These are phyloP conservation scores for Curvularia hawaiiensis DNA, from an alignment of 2,329 filamentous ascomycete genomes.

Conservation along the genomic window DNA sequence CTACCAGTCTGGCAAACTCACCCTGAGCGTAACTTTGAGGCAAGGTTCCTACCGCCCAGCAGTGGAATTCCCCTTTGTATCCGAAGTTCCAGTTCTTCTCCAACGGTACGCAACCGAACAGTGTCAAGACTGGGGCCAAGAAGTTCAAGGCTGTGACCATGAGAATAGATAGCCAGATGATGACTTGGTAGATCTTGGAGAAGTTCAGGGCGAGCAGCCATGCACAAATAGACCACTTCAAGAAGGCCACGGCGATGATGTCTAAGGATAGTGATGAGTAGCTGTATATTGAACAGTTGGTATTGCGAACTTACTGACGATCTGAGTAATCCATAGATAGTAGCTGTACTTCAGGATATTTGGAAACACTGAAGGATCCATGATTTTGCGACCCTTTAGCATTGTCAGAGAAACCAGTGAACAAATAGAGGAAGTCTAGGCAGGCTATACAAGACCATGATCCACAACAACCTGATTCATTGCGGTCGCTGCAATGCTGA, in stretches of 20 bases:
- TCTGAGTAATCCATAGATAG: constrained; percentile 31
- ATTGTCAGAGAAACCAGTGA: constrained; percentile 84
- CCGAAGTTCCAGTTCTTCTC: constrained; percentile 36
- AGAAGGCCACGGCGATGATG: constrained; percentile 34
- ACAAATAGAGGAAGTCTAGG: constrained; percentile 95
- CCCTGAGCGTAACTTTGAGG: constrained; percentile 34
- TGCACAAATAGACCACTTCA: constrained; percentile 40
- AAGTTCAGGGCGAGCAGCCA: constrained; percentile 39
- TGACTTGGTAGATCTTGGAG: constrained; percentile 28
- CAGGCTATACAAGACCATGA: constrained; percentile 70
- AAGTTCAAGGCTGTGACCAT: constrained; percentile 37
- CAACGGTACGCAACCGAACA: constrained; percentile 35
- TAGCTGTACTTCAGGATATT: constrained; percentile 27
- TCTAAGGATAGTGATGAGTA: constrained; percentile 6
- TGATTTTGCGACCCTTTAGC: too few relatives aligned
- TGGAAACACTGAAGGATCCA: constrained; percentile 27
- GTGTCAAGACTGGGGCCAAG: constrained; percentile 28
- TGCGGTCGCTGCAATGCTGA: constrained; percentile 24
- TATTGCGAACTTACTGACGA: constrained; percentile 19
- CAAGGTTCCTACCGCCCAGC: constrained; percentile 31
- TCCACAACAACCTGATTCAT: constrained; percentile 23
- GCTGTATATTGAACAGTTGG: background rate
- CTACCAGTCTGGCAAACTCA: too few relatives aligned
- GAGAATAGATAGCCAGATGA: constrained; percentile 36
- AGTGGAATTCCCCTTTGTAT: constrained; percentile 20